Base-by-base conservation (phyloP, 176 grass and related monocot genomes). In the Hordeum vulgare region DNA sequence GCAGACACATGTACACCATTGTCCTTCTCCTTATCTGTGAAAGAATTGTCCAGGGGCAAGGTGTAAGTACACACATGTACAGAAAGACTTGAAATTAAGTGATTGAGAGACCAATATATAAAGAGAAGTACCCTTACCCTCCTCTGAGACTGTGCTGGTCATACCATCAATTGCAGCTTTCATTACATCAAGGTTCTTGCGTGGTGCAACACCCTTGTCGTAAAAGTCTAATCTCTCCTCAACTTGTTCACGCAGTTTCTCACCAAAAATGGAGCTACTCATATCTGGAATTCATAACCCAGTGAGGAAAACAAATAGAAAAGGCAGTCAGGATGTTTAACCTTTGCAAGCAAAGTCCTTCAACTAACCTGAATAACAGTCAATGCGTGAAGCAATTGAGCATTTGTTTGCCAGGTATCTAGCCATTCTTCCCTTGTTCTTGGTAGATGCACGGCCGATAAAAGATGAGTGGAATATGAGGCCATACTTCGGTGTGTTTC, bases 381-480 rank as follows among this genome's bases (percentile, higher is more conserved):
- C 96, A 73, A 98, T 98, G 69, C 93, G 93, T 33, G 96, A 96
- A 75, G 96, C 96, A 89, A 99, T 96, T 11, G 96, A 99, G 28
- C 96, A 99, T 74, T 99, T 99, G 80, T 99, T 99, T 27, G 96
- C 96, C 65, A 99, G 88, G 45, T 99, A 99, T 8, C 96, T 91
- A 69, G 96, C 96, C 93, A 99, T 91, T 66, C 93, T 90, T 36
- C 93, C 96, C 78, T 99, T 99, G 91, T 99, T 96, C 71, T 83
- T 80, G n/a, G 90, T 75, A 87, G 96, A 89, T 74, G 96, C 91
- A 70, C 93, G 96, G 4, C 96, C 96, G 81, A 99, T 99, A 54
- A 99, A 99, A 42, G 93, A 96, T 2, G 96, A 99, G 85, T 99
- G 96, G 66, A 99, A 99, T 80, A 99, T 99, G 8, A 99, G 93